Evolutionary conservation across 176 grass and related monocot genomes (phyloP).

Genomic region (maize (Zea mays)): Zm-B73-REFERENCE-NAM-5.0 NC_050105.1:138271501-138272000

Average conservation of each 20-base stretch:
- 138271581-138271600: not conserved
- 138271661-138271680: slow-evolving; percentile 36
- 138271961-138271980: slow-evolving; percentile 40
- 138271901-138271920: slow-evolving; percentile 6
- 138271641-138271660: slow-evolving; percentile 14
- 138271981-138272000: slow-evolving; percentile 40
- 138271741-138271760: slow-evolving; percentile 6
- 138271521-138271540: not conserved
- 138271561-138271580: too few relatives aligned
- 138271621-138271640: slow-evolving; percentile 26
- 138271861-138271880: slow-evolving; percentile 2
- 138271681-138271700: slow-evolving; percentile 5
- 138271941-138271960: slow-evolving; percentile 56
- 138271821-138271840: not conserved
- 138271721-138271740: not conserved
- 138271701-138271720: slow-evolving; percentile 1
- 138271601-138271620: slow-evolving; percentile 49
- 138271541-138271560: not conserved
- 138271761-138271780: not conserved
- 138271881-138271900: slow-evolving; percentile 10
- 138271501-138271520: not conserved
- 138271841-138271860: slow-evolving; percentile 1
- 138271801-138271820: not conserved
- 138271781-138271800: slow-evolving; percentile 1
- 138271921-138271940: slow-evolving; percentile 35